These are phyloP conservation scores for Pseudogymnoascus sp. DNA, from an alignment of 2,329 filamentous ascomycete genomes.

Conservation along the genomic window DNA sequence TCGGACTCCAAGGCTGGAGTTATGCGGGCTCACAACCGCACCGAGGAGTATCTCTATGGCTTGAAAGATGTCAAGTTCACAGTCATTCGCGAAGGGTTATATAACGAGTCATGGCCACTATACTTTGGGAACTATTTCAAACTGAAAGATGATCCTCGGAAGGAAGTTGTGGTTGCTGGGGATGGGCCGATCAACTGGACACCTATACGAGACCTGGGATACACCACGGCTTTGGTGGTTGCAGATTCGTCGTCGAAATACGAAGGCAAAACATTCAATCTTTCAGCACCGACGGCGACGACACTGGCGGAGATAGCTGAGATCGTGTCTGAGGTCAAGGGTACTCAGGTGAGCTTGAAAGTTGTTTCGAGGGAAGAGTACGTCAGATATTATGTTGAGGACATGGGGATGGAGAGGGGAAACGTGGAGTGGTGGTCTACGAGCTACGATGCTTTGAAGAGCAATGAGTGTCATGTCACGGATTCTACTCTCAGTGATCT, in stretches of 20 bases:
- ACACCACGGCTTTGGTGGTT: slow-evolving; percentile 20
- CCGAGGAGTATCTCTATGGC: slow-evolving; percentile 19
- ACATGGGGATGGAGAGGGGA: slow-evolving; percentile 14
- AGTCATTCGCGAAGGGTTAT: slow-evolving; percentile 23
- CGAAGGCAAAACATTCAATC: slow-evolving; percentile 18
- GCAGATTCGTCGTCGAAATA: slow-evolving; percentile 14
- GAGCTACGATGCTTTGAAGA: slow-evolving; percentile 19
- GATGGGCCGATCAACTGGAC: slow-evolving; percentile 24
- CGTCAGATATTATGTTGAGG: slow-evolving; percentile 18
- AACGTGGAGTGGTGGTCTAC: slow-evolving; percentile 21
- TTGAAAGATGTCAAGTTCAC: slow-evolving; percentile 16
- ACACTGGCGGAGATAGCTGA: slow-evolving; percentile 19
- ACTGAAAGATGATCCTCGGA: slow-evolving; percentile 14
- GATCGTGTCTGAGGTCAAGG: slow-evolving; percentile 15
- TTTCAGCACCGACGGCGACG: slow-evolving; percentile 12
- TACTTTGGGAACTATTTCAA: slow-evolving; percentile 22
- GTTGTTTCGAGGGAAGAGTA: slow-evolving; percentile 19
- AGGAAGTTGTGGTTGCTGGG: slow-evolving; percentile 22
- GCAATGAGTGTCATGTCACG: slow-evolving; percentile 19
- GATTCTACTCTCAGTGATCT: slow-evolving; percentile 20
- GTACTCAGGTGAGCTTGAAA: slow-evolving; percentile 14
- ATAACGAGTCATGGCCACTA: slow-evolving; percentile 24
- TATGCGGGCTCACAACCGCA: slow-evolving; percentile 20
- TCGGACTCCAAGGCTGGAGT: slow-evolving; percentile 15
- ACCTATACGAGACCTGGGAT: slow-evolving; percentile 21